Evolutionary conservation across 2,329 filamentous ascomycete species (phyloP).

Genomic region (Tolypocladium capitatum): DNA sequence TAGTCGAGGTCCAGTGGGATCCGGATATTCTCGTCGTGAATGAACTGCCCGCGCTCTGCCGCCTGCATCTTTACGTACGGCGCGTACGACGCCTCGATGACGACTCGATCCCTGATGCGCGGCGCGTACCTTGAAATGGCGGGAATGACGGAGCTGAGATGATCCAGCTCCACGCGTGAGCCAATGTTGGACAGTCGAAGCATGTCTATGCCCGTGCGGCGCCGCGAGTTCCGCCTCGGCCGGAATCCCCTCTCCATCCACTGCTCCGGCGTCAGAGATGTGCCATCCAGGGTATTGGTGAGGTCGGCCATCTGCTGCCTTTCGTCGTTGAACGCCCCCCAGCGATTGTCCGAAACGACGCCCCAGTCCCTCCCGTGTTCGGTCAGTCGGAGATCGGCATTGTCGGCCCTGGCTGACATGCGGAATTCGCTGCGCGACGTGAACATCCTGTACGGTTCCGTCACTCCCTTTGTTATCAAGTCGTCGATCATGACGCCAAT

Average conservation of each 20-base stretch:
- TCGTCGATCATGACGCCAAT: conserved; percentile 99
- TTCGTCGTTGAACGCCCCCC: conserved; percentile 55
- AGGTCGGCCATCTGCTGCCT: conserved; percentile 55
- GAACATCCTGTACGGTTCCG: conserved; percentile 97
- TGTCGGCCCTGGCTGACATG: conserved; percentile 83
- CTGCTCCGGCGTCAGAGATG: conserved; percentile 42
- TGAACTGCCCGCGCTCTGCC: conserved; percentile 50
- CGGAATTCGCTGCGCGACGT: conserved; percentile 91
- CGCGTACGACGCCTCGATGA: conserved; percentile 73
- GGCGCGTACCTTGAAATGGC: conserved; percentile 39
- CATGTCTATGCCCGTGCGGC: conserved; percentile 66
- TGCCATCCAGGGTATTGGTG: conserved; percentile 42
- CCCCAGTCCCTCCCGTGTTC: conserved; percentile 62
- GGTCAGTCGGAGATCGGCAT: conserved; percentile 81
- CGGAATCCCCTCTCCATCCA: conserved; percentile 62
- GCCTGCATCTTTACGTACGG: conserved; percentile 71
- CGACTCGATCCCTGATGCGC: conserved; percentile 54
- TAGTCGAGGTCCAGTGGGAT: conserved; percentile 72
- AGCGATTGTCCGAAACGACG: conserved; percentile 66
- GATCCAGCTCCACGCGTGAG: conserved; percentile 27
- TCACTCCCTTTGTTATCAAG: conserved; percentile 89
- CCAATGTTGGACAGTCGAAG: conserved; percentile 52
- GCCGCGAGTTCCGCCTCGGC: conserved; percentile 50
- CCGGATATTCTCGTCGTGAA: conserved; percentile 61
- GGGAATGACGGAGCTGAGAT: conserved; percentile 45